Evolutionary conservation across 169 alveolate genomes (phyloP).

Genomic region (Besnoitia besnoiti): DNA sequence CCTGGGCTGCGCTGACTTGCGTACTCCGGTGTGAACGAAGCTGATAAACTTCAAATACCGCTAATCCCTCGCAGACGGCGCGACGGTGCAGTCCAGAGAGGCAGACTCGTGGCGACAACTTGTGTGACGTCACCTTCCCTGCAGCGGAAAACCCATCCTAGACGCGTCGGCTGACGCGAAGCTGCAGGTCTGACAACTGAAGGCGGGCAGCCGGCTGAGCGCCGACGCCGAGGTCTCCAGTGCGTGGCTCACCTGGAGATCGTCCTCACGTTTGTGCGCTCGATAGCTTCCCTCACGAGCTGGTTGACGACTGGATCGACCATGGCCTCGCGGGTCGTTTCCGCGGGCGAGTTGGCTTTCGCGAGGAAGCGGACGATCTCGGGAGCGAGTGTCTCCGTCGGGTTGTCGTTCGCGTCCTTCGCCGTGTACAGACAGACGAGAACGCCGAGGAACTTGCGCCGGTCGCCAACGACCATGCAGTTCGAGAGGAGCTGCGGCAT

Average conservation of each 20-base stretch:
- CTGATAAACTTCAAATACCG: no score
- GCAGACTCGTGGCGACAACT: no score
- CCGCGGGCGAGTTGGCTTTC: conserved; percentile 12
- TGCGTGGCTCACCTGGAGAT: conserved; percentile 70
- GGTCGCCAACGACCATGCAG: conserved; percentile 83
- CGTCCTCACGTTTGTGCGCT: conserved; percentile 72
- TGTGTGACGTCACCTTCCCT: no score
- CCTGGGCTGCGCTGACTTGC: no score
- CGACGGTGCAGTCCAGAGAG: no score
- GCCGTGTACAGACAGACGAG: conserved; percentile 78
- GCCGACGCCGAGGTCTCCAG: background rate
- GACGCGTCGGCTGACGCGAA: no score
- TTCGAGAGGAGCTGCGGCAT: conserved; percentile 72
- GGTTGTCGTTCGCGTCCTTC: conserved; percentile 67
- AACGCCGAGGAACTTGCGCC: conserved; percentile 75
- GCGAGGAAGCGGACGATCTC: conserved; percentile 36
- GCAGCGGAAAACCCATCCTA: no score
- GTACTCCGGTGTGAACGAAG: no score
- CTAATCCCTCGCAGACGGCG: no score
- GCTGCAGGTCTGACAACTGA: no score
- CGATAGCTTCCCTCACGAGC: conserved; percentile 67
- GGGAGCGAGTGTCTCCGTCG: conserved; percentile 62
- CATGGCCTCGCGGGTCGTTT: conserved; percentile 74
- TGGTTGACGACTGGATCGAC: conserved; percentile 60
- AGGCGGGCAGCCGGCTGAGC: background rate